phyloP scores from a whole-genome alignment of 202 grass and related monocot genomes.

The Carex arenaria region DNA sequence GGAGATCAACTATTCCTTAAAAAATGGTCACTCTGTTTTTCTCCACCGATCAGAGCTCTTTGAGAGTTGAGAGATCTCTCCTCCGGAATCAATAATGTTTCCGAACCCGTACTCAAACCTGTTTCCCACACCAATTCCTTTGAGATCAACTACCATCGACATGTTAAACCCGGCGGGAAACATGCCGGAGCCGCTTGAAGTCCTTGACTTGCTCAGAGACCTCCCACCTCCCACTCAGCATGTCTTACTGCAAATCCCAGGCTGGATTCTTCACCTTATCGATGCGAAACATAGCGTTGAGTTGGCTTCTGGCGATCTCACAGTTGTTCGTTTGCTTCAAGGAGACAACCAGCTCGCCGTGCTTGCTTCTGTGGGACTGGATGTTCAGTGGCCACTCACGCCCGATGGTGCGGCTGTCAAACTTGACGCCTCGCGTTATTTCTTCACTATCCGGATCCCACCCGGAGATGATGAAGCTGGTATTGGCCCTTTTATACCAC shows the following conservation, averaged over 20 bases:
- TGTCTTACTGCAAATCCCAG: conserved; percentile 39
- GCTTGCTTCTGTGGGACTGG: conserved; percentile 35
- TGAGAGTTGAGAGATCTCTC: too few relatives aligned
- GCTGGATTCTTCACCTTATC: conserved; percentile 63
- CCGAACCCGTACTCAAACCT: conserved; percentile 8
- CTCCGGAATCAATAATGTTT: background rate
- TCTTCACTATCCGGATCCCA: conserved; percentile 71
- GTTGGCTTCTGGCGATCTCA: conserved; percentile 59
- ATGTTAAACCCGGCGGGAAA: conserved; percentile 49
- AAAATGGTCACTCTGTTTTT: too few relatives aligned
- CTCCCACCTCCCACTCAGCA: conserved; percentile 35
- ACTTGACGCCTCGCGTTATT: conserved; percentile 70
- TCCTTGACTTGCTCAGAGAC: background rate
- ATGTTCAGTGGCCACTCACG: conserved; percentile 68
- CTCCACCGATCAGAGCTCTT: too few relatives aligned
- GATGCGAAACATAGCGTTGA: conserved; percentile 61
- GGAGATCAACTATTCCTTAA: too few relatives aligned
- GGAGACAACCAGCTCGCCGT: conserved; percentile 55
- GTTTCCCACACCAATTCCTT: conserved; percentile 27
- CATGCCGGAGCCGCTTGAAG: conserved; percentile 22
- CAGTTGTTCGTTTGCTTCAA: conserved; percentile 52
- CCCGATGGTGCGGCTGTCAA: conserved; percentile 69
- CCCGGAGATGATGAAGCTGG: conserved; percentile 30
- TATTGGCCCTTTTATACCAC: background rate
- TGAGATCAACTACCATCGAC: conserved; percentile 6